Conservation (phyloP, 345 rosid species). For the Pugionium cornutum region DNA sequence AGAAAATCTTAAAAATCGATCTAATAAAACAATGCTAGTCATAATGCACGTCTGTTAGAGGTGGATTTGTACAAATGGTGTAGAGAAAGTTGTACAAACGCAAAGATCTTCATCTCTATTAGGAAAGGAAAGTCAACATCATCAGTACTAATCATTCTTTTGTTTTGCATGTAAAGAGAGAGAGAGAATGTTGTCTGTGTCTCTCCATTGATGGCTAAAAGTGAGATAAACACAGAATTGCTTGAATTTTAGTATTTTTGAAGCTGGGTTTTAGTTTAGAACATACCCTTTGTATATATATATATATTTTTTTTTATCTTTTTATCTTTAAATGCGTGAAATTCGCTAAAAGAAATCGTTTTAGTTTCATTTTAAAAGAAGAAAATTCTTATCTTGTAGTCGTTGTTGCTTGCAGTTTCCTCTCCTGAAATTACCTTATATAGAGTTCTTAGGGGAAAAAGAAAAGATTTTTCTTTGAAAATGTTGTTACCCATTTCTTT, state of each 20-base stretch:
- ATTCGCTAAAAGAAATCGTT: background rate
- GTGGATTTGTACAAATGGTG: too few relatives aligned
- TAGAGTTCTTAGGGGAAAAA: background rate
- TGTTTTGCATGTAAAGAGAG: too few relatives aligned
- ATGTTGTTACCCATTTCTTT: slow-evolving; percentile 14
- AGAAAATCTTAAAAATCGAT: too few relatives aligned
- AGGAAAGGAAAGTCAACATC: too few relatives aligned
- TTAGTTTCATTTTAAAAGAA: too few relatives aligned
- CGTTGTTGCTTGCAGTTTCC: slow-evolving; percentile 32
- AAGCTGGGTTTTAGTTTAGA: slow-evolving; percentile 4
- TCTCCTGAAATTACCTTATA: slow-evolving; percentile 4
- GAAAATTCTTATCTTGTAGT: background rate
- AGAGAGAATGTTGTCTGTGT: too few relatives aligned
- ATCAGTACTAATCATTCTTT: too few relatives aligned
- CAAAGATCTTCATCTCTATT: too few relatives aligned
- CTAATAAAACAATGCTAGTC: too few relatives aligned
- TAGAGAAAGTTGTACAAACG: too few relatives aligned
- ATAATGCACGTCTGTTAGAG: too few relatives aligned
- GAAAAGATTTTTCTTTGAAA: background rate
- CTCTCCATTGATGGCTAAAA: slow-evolving; percentile 29
- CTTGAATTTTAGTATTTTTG: background rate
- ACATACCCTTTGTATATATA: background rate
- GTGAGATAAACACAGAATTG: background rate
- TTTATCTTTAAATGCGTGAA: background rate
- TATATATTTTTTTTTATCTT: too few relatives aligned